Evolutionary conservation across 495 filamentous ascomycete species (phyloP).

Genomic region (Penicillium atrosanguineum): DNA sequence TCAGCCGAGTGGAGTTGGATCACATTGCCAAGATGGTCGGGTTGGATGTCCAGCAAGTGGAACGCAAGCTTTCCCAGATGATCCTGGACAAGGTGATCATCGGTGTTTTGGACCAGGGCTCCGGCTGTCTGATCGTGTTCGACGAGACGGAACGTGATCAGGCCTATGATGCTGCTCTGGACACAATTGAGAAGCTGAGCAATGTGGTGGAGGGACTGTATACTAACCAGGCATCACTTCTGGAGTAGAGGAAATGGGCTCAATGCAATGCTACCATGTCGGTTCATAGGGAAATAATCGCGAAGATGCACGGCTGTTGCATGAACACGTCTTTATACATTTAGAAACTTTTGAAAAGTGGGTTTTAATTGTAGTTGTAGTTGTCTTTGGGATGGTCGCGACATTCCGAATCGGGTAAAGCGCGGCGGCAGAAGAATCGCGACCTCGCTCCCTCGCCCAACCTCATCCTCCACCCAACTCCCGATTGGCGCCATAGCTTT

Average conservation of each 20-base stretch:
- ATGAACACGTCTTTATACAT: neutral
- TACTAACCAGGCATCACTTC: conserved; percentile 91
- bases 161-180: conserved; percentile 88
- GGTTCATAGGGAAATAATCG: conserved; percentile 23
- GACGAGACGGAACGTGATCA: conserved; percentile 93
- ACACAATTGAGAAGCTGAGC: conserved; percentile 94
- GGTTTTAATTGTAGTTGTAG: neutral
- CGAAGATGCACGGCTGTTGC: conserved; percentile 12
- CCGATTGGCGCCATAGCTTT: conserved; percentile 14
- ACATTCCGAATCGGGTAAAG: conserved; percentile 39
- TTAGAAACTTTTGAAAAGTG: neutral
- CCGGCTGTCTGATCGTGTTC: conserved; percentile 92
- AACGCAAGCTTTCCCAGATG: conserved; percentile 98
- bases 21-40: conserved; percentile 98
- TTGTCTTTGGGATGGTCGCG: conserved; percentile 9
- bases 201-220: conserved; percentile 97
- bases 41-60: conserved; percentile 92
- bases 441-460: conserved; percentile 27
- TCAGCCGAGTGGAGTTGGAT: conserved; percentile 91
- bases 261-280: conserved; percentile 27
- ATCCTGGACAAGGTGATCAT: conserved; percentile 98
- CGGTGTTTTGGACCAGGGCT: conserved; percentile 95
- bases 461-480: conserved; percentile 23
- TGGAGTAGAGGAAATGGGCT: conserved; percentile 63
- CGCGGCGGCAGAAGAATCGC: conserved; percentile 43